Evolutionary conservation across 495 filamentous ascomycete species (phyloP).

Genomic region (Trichoderma reesei): DNA sequence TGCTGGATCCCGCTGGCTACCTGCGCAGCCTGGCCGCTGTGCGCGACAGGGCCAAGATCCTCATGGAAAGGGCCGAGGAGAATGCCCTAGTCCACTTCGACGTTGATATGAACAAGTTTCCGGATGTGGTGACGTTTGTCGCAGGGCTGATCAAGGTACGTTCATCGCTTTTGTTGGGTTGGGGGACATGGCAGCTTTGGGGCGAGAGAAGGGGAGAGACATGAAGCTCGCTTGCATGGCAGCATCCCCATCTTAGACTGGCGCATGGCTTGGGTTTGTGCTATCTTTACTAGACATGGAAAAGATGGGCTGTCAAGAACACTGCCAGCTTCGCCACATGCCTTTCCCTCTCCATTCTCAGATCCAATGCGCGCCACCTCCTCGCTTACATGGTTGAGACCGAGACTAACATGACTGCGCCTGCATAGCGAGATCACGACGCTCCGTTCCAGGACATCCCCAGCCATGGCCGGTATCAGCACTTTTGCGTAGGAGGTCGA

Average conservation of each 20-base stretch:
- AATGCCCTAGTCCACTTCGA: slow-evolving; percentile 83
- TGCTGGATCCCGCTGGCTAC: slow-evolving; percentile 84
- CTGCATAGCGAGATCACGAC: slow-evolving; percentile 69
- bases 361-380: background rate
- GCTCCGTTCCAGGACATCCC: slow-evolving; percentile 80
- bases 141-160: slow-evolving; percentile 91
- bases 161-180: background rate
- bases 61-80: slow-evolving; percentile 65
- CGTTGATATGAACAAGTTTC: slow-evolving; percentile 82
- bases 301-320: background rate
- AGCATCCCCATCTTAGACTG: background rate
- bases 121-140: slow-evolving; percentile 82
- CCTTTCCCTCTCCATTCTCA: background rate
- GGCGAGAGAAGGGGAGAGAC: background rate
- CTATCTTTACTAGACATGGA: background rate
- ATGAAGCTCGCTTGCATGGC: background rate
- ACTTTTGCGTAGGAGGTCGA: slow-evolving; percentile 75
- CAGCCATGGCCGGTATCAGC: slow-evolving; percentile 80
- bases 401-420: slow-evolving; percentile 13
- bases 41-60: slow-evolving; percentile 61
- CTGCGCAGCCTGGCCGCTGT: slow-evolving; percentile 85
- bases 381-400: background rate
- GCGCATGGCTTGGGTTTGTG: background rate
- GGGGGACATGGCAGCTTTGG: background rate
- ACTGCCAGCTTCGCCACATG: background rate